Percentiles rank a stretch among this genome's conserved stretches.
Evolutionary conservation across 345 rosid species (phyloP).

Genomic region (Citrus inodora): DNA sequence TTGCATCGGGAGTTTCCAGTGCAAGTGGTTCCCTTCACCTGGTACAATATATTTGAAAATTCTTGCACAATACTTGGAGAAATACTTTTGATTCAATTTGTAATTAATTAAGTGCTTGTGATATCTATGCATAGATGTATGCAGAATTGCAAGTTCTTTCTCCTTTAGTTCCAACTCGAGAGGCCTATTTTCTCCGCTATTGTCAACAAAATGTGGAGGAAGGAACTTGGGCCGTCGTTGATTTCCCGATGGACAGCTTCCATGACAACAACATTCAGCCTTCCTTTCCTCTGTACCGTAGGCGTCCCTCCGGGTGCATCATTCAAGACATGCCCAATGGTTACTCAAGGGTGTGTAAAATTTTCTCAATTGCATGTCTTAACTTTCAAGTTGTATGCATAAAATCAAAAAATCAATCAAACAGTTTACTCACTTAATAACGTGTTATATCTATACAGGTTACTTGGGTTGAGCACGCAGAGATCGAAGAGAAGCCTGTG

Average conservation of each 20-base stretch:
- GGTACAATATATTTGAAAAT: constrained; percentile 26
- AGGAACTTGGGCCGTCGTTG: constrained; percentile 79
- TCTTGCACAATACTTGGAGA: not conserved
- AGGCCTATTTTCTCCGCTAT: constrained; percentile 74
- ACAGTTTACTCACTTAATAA: no score
- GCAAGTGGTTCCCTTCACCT: constrained; percentile 80
- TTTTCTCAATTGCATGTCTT: not conserved
- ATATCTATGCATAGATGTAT: constrained; percentile 51
- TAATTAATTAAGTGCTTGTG: not conserved
- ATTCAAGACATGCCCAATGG: constrained; percentile 98
- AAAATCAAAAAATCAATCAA: not conserved
- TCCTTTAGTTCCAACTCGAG: constrained; percentile 81
- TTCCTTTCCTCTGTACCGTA: constrained; percentile 49
- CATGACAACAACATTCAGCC: constrained; percentile 41
- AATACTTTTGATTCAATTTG: not conserved
- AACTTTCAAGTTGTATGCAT: not conserved
- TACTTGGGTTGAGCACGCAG: constrained; percentile 89
- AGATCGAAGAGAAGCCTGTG: constrained; percentile 62
- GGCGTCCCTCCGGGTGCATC: constrained; percentile 81
- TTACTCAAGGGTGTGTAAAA: constrained; percentile 60
- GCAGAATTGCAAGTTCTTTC: constrained; percentile 84
- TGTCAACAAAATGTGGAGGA: constrained; percentile 70
- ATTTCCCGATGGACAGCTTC: constrained; percentile 72
- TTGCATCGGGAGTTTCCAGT: constrained; percentile 58
- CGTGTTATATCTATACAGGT: constrained; percentile 25